These are phyloP conservation scores for Sporothrix brunneoviolacea DNA, from an alignment of 2,329 filamentous ascomycete genomes.

Conservation along the genomic window DNA sequence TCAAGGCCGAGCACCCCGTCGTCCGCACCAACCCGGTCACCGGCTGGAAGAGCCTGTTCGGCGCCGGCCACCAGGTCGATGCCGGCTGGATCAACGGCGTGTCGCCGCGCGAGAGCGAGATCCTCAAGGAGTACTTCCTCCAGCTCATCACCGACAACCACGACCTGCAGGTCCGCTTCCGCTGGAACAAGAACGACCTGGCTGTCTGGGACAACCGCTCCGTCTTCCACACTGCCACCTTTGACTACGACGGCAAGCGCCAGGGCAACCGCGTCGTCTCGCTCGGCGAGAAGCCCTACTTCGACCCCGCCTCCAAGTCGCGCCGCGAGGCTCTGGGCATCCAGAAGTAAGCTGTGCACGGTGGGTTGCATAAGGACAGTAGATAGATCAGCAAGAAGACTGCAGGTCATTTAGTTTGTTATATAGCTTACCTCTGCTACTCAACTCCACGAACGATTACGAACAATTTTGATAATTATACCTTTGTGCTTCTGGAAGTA, in stretches of 20 bases:
- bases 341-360: background rate
- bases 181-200: constrained; percentile 26
- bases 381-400: no score
- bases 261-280: constrained; percentile 26
- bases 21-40: constrained; percentile 28
- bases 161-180: constrained; percentile 27
- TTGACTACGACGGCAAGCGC: constrained; percentile 25
- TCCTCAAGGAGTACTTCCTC: constrained; percentile 23
- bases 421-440: no score
- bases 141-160: constrained; percentile 26
- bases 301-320: constrained; percentile 23
- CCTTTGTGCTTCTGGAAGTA: no score
- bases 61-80: constrained; percentile 25
- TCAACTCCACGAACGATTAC: no score
- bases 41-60: constrained; percentile 27
- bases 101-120: constrained; percentile 28
- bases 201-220: constrained; percentile 27
- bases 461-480: no score
- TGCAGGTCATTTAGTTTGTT: no score
- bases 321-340: constrained; percentile 23
- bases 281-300: constrained; percentile 26
- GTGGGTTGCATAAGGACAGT: no score
- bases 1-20: constrained; percentile 25
- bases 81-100: constrained; percentile 26
- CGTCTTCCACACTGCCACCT: constrained; percentile 26